Conservation (phyloP, 306 rosid genomes). For the Pueraria montana region DNA sequence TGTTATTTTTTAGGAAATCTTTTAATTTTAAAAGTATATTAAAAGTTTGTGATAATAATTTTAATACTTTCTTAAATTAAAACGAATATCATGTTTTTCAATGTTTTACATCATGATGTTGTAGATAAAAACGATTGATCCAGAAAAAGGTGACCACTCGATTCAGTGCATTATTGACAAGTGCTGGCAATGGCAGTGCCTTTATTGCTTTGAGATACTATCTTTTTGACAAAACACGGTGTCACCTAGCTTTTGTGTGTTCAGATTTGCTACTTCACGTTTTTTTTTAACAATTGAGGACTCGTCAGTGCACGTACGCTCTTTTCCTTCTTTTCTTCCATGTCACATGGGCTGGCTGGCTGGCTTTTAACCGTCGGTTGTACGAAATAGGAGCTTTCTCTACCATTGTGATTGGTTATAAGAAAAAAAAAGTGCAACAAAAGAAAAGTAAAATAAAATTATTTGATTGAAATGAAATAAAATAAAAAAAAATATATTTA, state of each 20-base stretch:
- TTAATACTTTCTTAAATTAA: neutral
- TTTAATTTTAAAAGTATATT: neutral
- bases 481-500: too few relatives aligned
- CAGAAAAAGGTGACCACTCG: neutral
- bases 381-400: neutral
- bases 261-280: neutral
- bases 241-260: neutral
- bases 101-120: neutral
- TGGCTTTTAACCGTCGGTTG: neutral
- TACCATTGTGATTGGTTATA: too few relatives aligned
- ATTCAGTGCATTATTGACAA: neutral
- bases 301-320: neutral
- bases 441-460: too few relatives aligned
- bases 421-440: too few relatives aligned
- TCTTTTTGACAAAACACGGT: neutral
- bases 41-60: neutral
- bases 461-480: too few relatives aligned
- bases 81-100: too few relatives aligned
- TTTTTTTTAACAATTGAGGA: neutral
- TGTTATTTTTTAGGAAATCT: neutral
- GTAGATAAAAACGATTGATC: neutral
- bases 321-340: neutral
- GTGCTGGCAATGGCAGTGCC: neutral
- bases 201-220: neutral
- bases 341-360: slow-evolving; percentile 7